phyloP scores from a whole-genome alignment of 108 stramenopile genomes.

The Parietichytrium sp. region DNA sequence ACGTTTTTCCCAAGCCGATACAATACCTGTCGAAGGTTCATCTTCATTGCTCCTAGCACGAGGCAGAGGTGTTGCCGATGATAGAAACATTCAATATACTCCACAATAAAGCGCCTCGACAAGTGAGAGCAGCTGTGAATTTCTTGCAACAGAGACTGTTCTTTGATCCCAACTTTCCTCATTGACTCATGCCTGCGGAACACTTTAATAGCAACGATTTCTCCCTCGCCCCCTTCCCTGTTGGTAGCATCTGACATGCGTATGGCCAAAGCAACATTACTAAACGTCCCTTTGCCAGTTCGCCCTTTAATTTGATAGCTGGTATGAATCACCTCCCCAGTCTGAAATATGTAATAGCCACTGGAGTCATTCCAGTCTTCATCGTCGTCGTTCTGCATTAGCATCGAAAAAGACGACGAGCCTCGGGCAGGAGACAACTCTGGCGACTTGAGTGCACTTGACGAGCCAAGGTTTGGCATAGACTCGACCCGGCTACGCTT shows the following conservation, averaged over 20 bases:
- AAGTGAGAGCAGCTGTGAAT: slow-evolving; percentile 49
- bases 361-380: background rate
- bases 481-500: too few species aligned
- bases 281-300: background rate
- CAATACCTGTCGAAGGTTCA: slow-evolving; percentile 77
- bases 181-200: slow-evolving; percentile 97
- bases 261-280: slow-evolving; percentile 28
- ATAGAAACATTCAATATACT: slow-evolving; percentile 56
- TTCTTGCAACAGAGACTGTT: slow-evolving; percentile 59
- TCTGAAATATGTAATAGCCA: slow-evolving; percentile 3
- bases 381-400: background rate
- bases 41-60: slow-evolving; percentile 76
- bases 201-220: slow-evolving; percentile 86
- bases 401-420: too few species aligned
- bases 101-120: slow-evolving; percentile 54
- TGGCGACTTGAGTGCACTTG: too few species aligned
- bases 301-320: slow-evolving; percentile 11
- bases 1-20: slow-evolving; percentile 87
- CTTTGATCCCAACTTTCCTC: slow-evolving; percentile 84
- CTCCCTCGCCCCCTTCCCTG: slow-evolving; percentile 48
- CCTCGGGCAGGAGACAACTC: too few species aligned
- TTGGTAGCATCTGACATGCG: slow-evolving; percentile 41
- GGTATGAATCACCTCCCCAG: background rate
- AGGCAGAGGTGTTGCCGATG: slow-evolving; percentile 74
- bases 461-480: too few species aligned